Evolutionary conservation across 1,284 basidiomycete genomes (phyloP), one percentile per base, ranked within the genome.

Genomic region (Retiboletus flavoniger): DNA sequence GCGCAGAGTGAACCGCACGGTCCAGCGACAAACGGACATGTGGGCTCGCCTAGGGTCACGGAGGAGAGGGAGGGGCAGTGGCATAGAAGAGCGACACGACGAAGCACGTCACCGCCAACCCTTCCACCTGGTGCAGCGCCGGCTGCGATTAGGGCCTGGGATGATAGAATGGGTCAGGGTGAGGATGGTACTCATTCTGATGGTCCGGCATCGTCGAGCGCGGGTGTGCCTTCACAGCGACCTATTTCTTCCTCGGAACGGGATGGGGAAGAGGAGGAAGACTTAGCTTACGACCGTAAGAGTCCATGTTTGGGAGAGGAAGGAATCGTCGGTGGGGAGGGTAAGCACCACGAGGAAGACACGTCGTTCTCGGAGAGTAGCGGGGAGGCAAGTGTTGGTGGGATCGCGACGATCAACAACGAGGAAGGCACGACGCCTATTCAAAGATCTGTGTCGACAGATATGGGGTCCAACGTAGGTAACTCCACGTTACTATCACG

Each of bases 61-160:
- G 51, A 54, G 39, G 55, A 64, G 61, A 45, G 50, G n/a, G 46
- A 67, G 17, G 35, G 44, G 8, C 43, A 31, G 4, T 45, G 44
- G 31, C 39, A 50, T 10, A 68, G 69, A 65, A 71, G 62, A 54
- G 38, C 64, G 13, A 58, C 62, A 9, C 57, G 65, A 56, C 63
- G 68, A 42, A 69, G 66, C 51, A 67, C 66, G 26, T 63, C 63
- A 21, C 65, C 63, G 24, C 66, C 65, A 31, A 68, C 28, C 60
- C 74, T 54, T 51, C 73, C 73, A 14, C 63, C 66, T 0, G 73
- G 73, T 38, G 70, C 72, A 14, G 72, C 70, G 10, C 73, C 72
- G 21, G 69, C 72, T 36, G 60, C 63, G 35, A 56, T 69, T 53
- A 60, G 61, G 53, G 61, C 62, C 60, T 72, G 67, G 66, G 67